Percentiles rank a stretch among this genome's conserved stretches.
Conservation (phyloP, 164 flowering plant species). For the Cinnamomum micranthum region DNA sequence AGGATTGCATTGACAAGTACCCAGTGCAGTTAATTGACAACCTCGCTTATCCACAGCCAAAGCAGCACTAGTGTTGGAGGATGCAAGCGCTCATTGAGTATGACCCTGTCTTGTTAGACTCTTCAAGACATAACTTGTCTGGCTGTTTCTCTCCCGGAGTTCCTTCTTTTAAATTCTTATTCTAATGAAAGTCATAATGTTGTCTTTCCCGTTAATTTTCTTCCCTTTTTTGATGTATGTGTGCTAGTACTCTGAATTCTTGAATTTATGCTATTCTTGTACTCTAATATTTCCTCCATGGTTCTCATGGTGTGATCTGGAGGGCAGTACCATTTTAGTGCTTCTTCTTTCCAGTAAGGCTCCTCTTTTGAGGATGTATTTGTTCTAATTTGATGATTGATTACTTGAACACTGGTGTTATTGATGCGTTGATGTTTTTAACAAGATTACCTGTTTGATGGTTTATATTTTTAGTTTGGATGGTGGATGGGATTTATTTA, state of each 20-base stretch:
- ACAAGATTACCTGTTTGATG: neutral
- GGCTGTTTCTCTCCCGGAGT: constrained; percentile 7
- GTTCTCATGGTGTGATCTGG: constrained; percentile 1
- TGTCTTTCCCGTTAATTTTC: neutral
- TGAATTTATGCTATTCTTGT: constrained; percentile 9
- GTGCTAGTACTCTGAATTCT: constrained; percentile 3
- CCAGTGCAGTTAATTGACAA: constrained; percentile 35
- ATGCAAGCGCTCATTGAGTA: neutral
- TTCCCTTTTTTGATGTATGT: neutral
- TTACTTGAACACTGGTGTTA: neutral
- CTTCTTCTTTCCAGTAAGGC: neutral
- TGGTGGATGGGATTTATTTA: no score
- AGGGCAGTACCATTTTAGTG: neutral
- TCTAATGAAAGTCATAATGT: neutral
- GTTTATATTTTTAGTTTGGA: no score
- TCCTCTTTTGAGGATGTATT: neutral
- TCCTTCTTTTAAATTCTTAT: neutral
- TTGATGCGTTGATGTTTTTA: neutral
- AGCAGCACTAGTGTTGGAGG: neutral
- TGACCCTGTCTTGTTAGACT: neutral
- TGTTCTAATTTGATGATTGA: neutral
- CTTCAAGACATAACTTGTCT: neutral
- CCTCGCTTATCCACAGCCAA: constrained; percentile 10
- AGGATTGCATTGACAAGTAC: constrained; percentile 63
- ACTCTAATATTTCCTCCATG: neutral